Base-by-base conservation (phyloP, 2,329 filamentous ascomycete genomes). In the Neopestalotiopsis sp. region DNA sequence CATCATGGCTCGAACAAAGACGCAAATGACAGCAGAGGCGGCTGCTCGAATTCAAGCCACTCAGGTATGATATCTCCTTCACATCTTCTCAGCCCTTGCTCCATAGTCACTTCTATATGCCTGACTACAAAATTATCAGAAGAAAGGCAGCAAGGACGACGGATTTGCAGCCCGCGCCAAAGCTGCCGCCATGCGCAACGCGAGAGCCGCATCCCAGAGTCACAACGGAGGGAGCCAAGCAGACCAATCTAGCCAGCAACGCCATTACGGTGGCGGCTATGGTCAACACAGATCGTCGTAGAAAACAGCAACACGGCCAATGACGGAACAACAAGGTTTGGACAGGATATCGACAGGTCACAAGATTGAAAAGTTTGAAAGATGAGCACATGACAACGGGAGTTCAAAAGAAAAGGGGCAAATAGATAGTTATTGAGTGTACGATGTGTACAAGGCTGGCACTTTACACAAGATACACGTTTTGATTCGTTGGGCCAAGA, bases 31-130 rank as follows among this genome's bases (percentile, higher is more conserved):
- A 6, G 20, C 49, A 1, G 49, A 66, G 32, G 63, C 63, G 3
- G 63, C 63, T 20, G 63, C 63, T 28, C 63, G 63, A 2, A 66
- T 66, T n/a, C 63, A 66, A 38, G 49, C 63, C 4, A 57, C 24
- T 1, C 63, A 66, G 49, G 63, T 42, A 66, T 20, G 24, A 1
- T n/a, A 34, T 34, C n/a, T 12, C n/a, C 56, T 24, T 58, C 56
- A 30, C 14, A n/a, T 38, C 20, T 24, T 24, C 3, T 24, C 24
- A 24, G 32, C 34, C 10, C 28, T n/a, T 13, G 10, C 10, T n/a
- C 34, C 30, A 3, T 5, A 61, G 5, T 34, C 24, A 24, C 58
- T 38, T 17, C 30, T 32, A 5, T 10, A 34, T 30, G n/a, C 42
- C 59, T 32, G 34, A 45, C 40, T 30, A 28, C 14, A n/a, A 14